These are phyloP conservation scores for Suhomyces choctaworum DNA, from an alignment of 1,139 yeast genomes.

Conservation along the genomic window DNA sequence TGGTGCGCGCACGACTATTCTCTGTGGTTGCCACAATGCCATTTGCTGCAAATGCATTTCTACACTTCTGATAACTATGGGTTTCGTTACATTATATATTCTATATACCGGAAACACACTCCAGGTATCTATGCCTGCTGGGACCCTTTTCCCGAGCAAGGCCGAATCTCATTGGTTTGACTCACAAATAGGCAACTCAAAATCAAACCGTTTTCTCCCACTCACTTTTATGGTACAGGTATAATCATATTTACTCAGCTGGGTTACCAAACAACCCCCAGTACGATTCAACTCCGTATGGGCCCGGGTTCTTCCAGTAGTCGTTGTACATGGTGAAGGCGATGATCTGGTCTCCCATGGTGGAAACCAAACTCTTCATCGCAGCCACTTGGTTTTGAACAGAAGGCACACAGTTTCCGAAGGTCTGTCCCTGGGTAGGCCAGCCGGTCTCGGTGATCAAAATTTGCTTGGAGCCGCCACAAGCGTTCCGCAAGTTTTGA, in stretches of 20 bases:
- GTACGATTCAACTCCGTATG: slow-evolving; percentile 65
- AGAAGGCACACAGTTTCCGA: slow-evolving; percentile 74
- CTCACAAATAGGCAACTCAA: too few species aligned
- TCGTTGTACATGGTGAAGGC: slow-evolving; percentile 76
- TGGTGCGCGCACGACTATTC: slow-evolving; percentile 8
- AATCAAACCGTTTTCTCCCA: too few species aligned
- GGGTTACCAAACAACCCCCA: slow-evolving; percentile 53
- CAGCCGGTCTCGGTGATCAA: slow-evolving; percentile 78
- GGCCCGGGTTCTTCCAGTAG: slow-evolving; percentile 74
- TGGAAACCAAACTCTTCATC: slow-evolving; percentile 51
- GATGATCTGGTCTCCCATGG: slow-evolving; percentile 56
- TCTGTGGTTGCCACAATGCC: too few species aligned
- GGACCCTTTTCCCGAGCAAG: too few species aligned
- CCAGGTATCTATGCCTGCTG: too few species aligned
- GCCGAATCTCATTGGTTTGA: too few species aligned
- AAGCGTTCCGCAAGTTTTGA: slow-evolving; percentile 62
- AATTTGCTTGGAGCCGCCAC: slow-evolving; percentile 59
- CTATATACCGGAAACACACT: too few species aligned
- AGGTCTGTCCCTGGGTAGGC: slow-evolving; percentile 71
- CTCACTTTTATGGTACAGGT: not conserved
- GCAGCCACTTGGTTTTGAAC: slow-evolving; percentile 61
- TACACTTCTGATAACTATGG: too few species aligned
- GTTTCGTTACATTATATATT: too few species aligned
- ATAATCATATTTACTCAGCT: slow-evolving; percentile 2
- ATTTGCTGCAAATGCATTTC: too few species aligned